phyloP scores from a whole-genome alignment of 768 basidiomycete species.

The Rubroboletus satanas region DNA sequence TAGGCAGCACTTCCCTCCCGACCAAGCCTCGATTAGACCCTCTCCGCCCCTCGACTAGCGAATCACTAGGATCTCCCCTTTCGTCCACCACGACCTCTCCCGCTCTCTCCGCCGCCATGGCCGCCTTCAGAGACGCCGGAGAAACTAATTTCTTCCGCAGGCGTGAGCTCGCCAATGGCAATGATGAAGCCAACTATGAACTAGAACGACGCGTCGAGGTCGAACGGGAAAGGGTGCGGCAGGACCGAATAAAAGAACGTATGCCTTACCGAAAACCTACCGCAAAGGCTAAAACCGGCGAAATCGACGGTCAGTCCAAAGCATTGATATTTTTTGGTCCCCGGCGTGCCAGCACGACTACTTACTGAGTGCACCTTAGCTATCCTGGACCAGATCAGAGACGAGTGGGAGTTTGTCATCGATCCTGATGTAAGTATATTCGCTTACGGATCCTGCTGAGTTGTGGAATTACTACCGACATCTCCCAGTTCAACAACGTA shows the following conservation, averaged over 20 bases:
- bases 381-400: slow-evolving; percentile 78
- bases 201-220: slow-evolving; percentile 56
- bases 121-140: slow-evolving; percentile 64
- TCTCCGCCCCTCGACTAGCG: slow-evolving; percentile 13
- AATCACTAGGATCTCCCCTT: slow-evolving; percentile 16
- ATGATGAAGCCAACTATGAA: slow-evolving; percentile 53
- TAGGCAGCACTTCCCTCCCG: slow-evolving; percentile 21
- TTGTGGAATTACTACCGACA: slow-evolving; percentile 6
- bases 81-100: slow-evolving; percentile 41
- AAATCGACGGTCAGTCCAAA: slow-evolving; percentile 74
- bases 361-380: slow-evolving; percentile 40
- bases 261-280: slow-evolving; percentile 53
- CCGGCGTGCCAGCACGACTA: not conserved
- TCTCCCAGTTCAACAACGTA: slow-evolving; percentile 82
- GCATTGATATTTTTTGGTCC: not conserved
- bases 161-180: slow-evolving; percentile 50
- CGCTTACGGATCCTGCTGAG: not conserved
- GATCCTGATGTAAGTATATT: slow-evolving; percentile 63
- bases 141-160: slow-evolving; percentile 46
- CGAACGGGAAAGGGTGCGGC: slow-evolving; percentile 61
- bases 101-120: slow-evolving; percentile 52
- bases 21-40: slow-evolving; percentile 18
- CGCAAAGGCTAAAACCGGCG: slow-evolving; percentile 61
- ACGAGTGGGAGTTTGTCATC: slow-evolving; percentile 87
- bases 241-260: slow-evolving; percentile 66